A percentile compares a stretch with the other conserved stretches of the same genome.
phyloP scores from a whole-genome alignment of 441 rosid genomes.

The Euphorbia neoarborescens region DNA sequence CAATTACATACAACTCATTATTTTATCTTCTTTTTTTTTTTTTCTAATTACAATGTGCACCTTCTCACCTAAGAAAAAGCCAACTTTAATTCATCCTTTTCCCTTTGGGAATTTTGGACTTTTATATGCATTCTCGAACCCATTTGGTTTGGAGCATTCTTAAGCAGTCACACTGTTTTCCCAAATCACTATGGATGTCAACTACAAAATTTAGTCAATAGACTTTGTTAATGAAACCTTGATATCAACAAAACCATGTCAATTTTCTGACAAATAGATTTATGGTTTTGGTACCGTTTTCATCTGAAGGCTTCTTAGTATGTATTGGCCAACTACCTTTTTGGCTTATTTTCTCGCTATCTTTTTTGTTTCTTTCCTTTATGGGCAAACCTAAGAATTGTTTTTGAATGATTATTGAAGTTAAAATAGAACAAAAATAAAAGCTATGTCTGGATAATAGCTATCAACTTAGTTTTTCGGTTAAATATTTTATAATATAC shows the following conservation, averaged over 20 bases:
- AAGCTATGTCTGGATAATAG: too few relatives aligned
- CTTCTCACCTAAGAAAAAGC: too few relatives aligned
- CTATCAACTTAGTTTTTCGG: too few relatives aligned
- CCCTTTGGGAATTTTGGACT: too few relatives aligned
- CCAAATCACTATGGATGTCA: background rate
- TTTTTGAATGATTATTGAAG: too few relatives aligned
- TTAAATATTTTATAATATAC: too few relatives aligned
- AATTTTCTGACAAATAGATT: background rate
- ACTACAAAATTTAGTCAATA: background rate
- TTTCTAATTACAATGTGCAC: background rate
- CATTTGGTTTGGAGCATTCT: background rate
- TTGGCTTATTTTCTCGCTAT: background rate
- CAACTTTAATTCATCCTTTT: too few relatives aligned
- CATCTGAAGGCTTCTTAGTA: background rate
- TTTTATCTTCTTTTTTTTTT: background rate
- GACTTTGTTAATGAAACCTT: background rate
- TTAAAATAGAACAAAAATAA: too few relatives aligned
- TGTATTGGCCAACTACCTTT: background rate
- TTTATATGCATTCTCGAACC: too few relatives aligned
- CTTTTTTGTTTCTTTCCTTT: background rate
- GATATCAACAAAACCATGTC: background rate
- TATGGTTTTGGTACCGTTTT: background rate
- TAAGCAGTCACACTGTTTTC: background rate
- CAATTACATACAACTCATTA: too few relatives aligned
- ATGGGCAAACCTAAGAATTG: too few relatives aligned